A percentile compares a stretch with the other conserved stretches of the same genome.
These are phyloP conservation scores for Boletus pseudopeckii DNA, from an alignment of 768 basidiomycete genomes.

Conservation along the genomic window DNA sequence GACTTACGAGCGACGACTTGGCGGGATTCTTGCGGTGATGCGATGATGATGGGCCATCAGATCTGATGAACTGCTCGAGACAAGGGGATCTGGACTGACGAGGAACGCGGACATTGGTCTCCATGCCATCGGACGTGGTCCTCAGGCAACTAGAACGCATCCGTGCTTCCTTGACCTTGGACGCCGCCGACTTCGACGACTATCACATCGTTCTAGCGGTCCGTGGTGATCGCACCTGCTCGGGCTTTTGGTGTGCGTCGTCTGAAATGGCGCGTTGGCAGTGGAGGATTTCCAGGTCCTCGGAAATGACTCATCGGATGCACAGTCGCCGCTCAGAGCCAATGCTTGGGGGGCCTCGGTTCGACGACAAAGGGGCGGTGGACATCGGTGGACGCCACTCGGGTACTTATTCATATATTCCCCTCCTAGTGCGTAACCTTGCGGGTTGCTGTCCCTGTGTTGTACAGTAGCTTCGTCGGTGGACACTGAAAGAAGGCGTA, in stretches of 20 bases:
- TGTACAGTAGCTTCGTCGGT: background rate
- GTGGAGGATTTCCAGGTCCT: background rate
- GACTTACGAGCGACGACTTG: background rate
- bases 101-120: slow-evolving; percentile 15
- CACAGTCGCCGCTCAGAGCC: background rate
- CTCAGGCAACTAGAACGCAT: background rate
- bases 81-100: background rate
- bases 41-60: background rate
- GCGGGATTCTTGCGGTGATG: background rate
- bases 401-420: background rate
- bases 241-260: background rate
- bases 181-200: slow-evolving; percentile 15
- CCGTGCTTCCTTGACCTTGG: background rate
- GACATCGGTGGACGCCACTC: background rate
- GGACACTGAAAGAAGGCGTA: background rate
- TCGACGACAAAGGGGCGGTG: background rate
- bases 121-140: background rate
- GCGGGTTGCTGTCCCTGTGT: background rate
- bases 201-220: background rate
- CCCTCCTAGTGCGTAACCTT: background rate
- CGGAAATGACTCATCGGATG: slow-evolving; percentile 9
- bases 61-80: slow-evolving; percentile 1
- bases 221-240: slow-evolving; percentile 15
- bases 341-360: background rate
- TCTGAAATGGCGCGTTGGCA: background rate